Base-by-base conservation (phyloP, 371 early-diverging fungal species). In the Rhizopus sp. region DNA sequence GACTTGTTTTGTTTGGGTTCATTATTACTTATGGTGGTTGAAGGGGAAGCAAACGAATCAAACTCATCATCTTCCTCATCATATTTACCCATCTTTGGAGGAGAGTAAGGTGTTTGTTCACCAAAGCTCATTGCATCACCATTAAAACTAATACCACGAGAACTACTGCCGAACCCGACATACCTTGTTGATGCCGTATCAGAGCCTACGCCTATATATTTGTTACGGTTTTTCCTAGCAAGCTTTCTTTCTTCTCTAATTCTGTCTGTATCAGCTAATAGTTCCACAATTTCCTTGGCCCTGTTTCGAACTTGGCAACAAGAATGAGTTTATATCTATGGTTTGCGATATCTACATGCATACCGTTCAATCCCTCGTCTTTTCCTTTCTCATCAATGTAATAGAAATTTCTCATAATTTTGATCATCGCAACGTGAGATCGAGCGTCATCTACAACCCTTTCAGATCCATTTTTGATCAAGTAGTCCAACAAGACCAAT, bases 301-400 rank as follows among this genome's bases (percentile, higher is more conserved):
- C 97, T 85, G 64, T 93, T 90, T 35, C 93, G 90, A 45, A 97
- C 93, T 92, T 66, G n/a, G 35, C 23, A 23, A 23, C 23, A 23
- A 23, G 23, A 23, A 23, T 23, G 23, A 23, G 23, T 23, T 23
- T 23, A 23, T 23, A 2, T 23, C 23, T 23, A 23, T 23, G 23
- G 23, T 23, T 23, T 2, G 23, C 23, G 23, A 23, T 23, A 23
- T 23, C 23, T 23, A 23, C 23, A 23, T 2, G 23, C 23, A 23
- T 83, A 94, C 92, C 89, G 60, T 97, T 97, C 51, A 98, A 84
- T 1, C 98, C 98, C 75, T 97, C 94, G 68, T 98, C 98, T 68
- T 96, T 97, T 64, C 90, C 92, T 60, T 93, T 93, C 17, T 93
- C 93, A 61, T 97, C 97, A 16, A 94, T 82, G 56, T 81, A 90